These are phyloP conservation scores for Sarocladium brachiariae DNA, from an alignment of 2,329 filamentous ascomycete genomes.

Conservation along the genomic window DNA sequence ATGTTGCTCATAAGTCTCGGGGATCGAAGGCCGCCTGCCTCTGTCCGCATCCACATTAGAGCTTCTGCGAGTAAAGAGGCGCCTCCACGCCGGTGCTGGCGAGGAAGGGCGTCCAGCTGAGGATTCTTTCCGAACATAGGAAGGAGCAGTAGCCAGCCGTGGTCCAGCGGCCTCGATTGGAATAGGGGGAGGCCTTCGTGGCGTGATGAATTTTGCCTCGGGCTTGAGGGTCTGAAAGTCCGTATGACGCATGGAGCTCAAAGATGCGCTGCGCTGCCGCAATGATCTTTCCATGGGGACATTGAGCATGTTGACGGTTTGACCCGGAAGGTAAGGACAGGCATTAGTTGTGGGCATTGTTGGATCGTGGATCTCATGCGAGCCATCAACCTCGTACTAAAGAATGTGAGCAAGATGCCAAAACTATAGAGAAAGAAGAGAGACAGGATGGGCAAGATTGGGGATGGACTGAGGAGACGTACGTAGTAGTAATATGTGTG, in stretches of 20 bases:
- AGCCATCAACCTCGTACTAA: slow-evolving; percentile 77
- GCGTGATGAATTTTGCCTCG: slow-evolving; percentile 65
- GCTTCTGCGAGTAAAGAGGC: slow-evolving; percentile 32
- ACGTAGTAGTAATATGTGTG: slow-evolving; percentile 95
- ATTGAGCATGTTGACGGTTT: slow-evolving; percentile 76
- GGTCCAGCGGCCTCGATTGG: slow-evolving; percentile 15
- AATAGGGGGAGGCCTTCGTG: slow-evolving; percentile 46
- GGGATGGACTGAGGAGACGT: slow-evolving; percentile 30
- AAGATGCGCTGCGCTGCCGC: slow-evolving; percentile 57
- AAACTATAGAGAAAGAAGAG: slow-evolving; percentile 9
- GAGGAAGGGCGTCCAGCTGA: slow-evolving; percentile 39
- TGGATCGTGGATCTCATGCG: slow-evolving; percentile 69
- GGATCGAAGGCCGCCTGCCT: slow-evolving; percentile 3
- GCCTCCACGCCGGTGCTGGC: slow-evolving; percentile 43
- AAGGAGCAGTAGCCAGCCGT: slow-evolving; percentile 25
- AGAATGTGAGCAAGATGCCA: slow-evolving; percentile 7
- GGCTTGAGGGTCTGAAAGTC: slow-evolving; percentile 72
- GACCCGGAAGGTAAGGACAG: slow-evolving; percentile 83
- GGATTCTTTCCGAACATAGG: slow-evolving; percentile 27
- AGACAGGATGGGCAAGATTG: slow-evolving; percentile 1
- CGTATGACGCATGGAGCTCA: slow-evolving; percentile 50
- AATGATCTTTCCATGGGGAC: slow-evolving; percentile 64
- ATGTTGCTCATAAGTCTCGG: neutral
- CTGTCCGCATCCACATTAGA: neutral
- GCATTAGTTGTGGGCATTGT: slow-evolving; percentile 65